Evolutionary conservation across 768 basidiomycete species (phyloP).

Genomic region (Tulasnella sp.): DNA sequence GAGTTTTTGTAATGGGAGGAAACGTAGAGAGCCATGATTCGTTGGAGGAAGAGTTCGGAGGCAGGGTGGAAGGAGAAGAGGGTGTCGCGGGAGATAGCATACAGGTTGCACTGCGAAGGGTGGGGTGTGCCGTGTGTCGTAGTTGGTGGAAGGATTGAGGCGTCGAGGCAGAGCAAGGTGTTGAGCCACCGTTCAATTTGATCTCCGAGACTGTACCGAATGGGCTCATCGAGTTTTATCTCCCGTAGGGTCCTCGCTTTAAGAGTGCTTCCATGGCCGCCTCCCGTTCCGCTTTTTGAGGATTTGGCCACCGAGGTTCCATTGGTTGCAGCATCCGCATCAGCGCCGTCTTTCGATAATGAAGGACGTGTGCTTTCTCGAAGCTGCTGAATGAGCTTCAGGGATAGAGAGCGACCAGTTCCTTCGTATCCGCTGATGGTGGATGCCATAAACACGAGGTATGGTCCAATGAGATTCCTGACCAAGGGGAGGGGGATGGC

Average conservation of each 20-base stretch:
- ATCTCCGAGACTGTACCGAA: slow-evolving; percentile 85
- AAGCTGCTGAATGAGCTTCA: slow-evolving; percentile 95
- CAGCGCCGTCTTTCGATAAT: slow-evolving; percentile 56
- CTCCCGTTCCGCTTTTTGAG: slow-evolving; percentile 49
- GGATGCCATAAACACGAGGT: slow-evolving; percentile 98
- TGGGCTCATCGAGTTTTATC: slow-evolving; percentile 91
- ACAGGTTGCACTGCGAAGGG: slow-evolving; percentile 89
- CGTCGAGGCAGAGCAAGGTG: slow-evolving; percentile 82
- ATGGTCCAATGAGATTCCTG: slow-evolving; percentile 85
- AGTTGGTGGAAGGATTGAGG: slow-evolving; percentile 53
- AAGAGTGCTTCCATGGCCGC: slow-evolving; percentile 43
- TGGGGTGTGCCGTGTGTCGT: slow-evolving; percentile 81
- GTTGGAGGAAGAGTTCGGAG: slow-evolving; percentile 94
- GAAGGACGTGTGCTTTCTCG: slow-evolving; percentile 85
- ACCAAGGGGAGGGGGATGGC: slow-evolving; percentile 97
- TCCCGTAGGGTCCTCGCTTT: slow-evolving; percentile 80
- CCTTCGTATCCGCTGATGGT: slow-evolving; percentile 99
- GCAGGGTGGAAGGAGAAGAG: slow-evolving; percentile 97
- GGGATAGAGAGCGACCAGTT: slow-evolving; percentile 94
- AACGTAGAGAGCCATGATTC: slow-evolving; percentile 98
- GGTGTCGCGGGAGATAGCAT: slow-evolving; percentile 92
- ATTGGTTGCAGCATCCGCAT: slow-evolving; percentile 45
- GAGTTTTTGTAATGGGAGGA: slow-evolving; percentile 99
- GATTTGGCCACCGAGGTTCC: slow-evolving; percentile 38
- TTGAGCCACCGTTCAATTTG: slow-evolving; percentile 95